Evolutionary conservation across 2,329 filamentous ascomycete species (phyloP).

Genomic region (Apiospora hydei): DNA sequence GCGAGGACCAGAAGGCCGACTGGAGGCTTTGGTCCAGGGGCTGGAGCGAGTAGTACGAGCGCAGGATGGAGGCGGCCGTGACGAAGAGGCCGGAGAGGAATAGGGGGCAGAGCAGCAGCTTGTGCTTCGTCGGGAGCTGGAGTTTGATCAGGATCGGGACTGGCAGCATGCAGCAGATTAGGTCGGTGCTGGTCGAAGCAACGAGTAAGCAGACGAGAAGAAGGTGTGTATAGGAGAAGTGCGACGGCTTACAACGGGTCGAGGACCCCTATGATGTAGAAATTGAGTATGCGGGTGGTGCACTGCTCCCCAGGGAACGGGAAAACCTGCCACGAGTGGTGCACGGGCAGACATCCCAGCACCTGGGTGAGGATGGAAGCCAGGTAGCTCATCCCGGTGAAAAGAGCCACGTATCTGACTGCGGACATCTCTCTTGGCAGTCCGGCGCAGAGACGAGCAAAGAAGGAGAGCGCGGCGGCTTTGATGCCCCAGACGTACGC

Average conservation of each 20-base stretch:
- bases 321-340: conserved; percentile 25
- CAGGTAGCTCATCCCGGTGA: conserved; percentile 15
- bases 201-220: not conserved
- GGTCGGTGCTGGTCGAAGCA: conserved; percentile 7
- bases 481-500: conserved; percentile 26
- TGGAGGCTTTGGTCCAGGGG: not conserved
- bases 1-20: conserved; percentile 22
- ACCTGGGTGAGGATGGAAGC: conserved; percentile 19
- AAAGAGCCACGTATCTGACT: conserved; percentile 16
- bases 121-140: conserved; percentile 20
- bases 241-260: no score
- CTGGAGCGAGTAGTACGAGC: conserved; percentile 22
- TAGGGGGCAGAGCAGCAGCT: conserved; percentile 18
- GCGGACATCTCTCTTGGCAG: conserved; percentile 11
- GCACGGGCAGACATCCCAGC: conserved; percentile 25
- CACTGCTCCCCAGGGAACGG: conserved; percentile 28
- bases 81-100: conserved; percentile 26
- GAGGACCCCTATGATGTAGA: conserved; percentile 24
- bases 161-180: conserved; percentile 21
- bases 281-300: conserved; percentile 25
- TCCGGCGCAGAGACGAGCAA: conserved; percentile 1
- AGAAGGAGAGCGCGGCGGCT: conserved; percentile 22
- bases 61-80: conserved; percentile 13
- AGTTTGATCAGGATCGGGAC: conserved; percentile 25
- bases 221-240: not conserved